Evolutionary conservation across 306 rosid species (phyloP).

Genomic region (Senna siamea): DNA sequence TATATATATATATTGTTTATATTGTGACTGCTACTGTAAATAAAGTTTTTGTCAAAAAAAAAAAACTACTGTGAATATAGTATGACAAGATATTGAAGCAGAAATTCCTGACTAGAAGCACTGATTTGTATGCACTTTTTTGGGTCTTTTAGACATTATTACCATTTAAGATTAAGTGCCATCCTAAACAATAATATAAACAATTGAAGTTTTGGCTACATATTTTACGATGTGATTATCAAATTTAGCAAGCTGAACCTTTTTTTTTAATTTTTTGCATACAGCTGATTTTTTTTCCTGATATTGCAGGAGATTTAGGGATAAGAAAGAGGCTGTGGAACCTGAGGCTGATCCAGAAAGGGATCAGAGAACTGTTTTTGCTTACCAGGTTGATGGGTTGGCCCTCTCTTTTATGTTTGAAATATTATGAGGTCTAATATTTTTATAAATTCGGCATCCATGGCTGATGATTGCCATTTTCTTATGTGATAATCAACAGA

Average conservation of each 20-base stretch:
- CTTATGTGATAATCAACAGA: slow-evolving; percentile 54
- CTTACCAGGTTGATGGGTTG: slow-evolving; percentile 75
- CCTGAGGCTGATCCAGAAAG: slow-evolving; percentile 99
- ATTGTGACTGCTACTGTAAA: too few species aligned
- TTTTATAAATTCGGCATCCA: slow-evolving; percentile 4
- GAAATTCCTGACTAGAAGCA: neutral
- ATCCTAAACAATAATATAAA: slow-evolving; percentile 10
- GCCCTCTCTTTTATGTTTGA: neutral
- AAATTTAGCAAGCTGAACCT: slow-evolving; percentile 3
- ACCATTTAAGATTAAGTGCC: slow-evolving; percentile 24
- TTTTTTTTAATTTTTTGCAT: slow-evolving; percentile 11
- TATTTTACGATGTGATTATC: slow-evolving; percentile 21
- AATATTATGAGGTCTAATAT: neutral
- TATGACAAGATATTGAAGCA: neutral
- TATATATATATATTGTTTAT: too few species aligned
- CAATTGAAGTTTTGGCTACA: slow-evolving; percentile 19
- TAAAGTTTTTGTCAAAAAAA: too few species aligned
- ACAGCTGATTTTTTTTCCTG: slow-evolving; percentile 24
- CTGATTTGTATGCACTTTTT: slow-evolving; percentile 15
- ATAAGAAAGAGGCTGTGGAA: slow-evolving; percentile 83
- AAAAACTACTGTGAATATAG: too few species aligned
- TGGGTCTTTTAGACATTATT: slow-evolving; percentile 29
- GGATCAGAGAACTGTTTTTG: slow-evolving; percentile 98
- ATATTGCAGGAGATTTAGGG: slow-evolving; percentile 79
- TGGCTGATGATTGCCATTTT: slow-evolving; percentile 41